Evolutionary conservation across 225 moss, liverwort and hornwort genomes (phyloP).

Genomic region (Straminergon stramineum): DNA sequence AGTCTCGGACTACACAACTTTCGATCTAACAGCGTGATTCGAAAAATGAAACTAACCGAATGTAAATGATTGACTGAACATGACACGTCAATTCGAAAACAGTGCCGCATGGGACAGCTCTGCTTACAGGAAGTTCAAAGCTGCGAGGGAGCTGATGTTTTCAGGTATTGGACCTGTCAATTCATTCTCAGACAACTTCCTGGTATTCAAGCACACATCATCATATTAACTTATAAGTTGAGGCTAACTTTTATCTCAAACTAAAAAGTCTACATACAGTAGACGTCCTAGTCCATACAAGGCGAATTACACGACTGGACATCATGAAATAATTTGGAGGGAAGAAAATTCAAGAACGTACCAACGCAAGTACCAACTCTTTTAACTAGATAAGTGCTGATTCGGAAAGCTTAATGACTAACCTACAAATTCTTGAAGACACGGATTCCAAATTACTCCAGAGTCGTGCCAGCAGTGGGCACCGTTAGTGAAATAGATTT

Average conservation of each 20-base stretch:
- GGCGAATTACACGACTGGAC: too few relatives aligned
- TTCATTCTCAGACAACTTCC: slow-evolving; percentile 47
- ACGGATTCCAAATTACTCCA: not conserved
- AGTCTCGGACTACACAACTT: not conserved
- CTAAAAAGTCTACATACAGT: not conserved
- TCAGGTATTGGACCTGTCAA: slow-evolving; percentile 36
- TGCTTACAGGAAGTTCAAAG: slow-evolving; percentile 44
- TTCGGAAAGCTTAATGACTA: not conserved
- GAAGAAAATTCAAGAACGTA: not conserved
- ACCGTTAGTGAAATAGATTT: not conserved
- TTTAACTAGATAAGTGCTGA: not conserved
- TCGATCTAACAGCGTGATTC: not conserved
- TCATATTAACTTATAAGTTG: not conserved
- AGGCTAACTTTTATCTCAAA: not conserved
- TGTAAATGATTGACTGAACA: not conserved
- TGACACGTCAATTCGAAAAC: not conserved
- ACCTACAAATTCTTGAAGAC: not conserved
- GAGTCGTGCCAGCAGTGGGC: not conserved
- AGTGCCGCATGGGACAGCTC: not conserved
- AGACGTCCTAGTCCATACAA: not conserved
- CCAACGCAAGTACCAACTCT: not conserved
- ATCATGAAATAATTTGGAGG: not conserved
- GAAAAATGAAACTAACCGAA: not conserved
- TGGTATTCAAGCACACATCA: slow-evolving; percentile 4
- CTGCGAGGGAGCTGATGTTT: slow-evolving; percentile 53